phyloP scores from a whole-genome alignment of 1,284 basidiomycete genomes.

The Thecaphora thlaspeos region DNA sequence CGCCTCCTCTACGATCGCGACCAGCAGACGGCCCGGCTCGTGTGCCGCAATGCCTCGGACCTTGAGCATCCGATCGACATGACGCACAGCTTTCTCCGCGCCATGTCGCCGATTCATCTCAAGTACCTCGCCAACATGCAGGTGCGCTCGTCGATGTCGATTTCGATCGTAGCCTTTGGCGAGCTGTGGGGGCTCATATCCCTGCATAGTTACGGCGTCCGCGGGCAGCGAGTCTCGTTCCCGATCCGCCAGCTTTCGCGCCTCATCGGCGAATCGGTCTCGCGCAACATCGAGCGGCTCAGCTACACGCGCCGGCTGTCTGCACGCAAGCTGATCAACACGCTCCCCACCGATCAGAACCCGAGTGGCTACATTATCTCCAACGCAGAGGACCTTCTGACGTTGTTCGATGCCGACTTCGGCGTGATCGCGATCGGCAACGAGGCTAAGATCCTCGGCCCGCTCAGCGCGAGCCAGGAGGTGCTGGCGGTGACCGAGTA shows the following conservation, averaged over 20 bases:
- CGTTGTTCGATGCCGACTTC: slow-evolving; percentile 79
- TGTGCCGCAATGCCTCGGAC: slow-evolving; percentile 69
- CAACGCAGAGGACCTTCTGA: slow-evolving; percentile 78
- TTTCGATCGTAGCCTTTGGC: slow-evolving; percentile 80
- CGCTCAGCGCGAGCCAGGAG: slow-evolving; percentile 78
- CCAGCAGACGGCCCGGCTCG: slow-evolving; percentile 74
- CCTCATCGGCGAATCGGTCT: slow-evolving; percentile 77
- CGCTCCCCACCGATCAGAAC: slow-evolving; percentile 70
- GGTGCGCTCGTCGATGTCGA: slow-evolving; percentile 54
- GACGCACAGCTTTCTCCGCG: slow-evolving; percentile 81
- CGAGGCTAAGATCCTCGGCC: slow-evolving; percentile 69
- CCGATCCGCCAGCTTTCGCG: slow-evolving; percentile 70
- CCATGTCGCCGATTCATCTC: slow-evolving; percentile 86
- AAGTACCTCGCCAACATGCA: slow-evolving; percentile 64
- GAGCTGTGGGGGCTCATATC: slow-evolving; percentile 81
- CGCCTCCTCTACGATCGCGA: slow-evolving; percentile 76
- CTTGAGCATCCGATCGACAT: slow-evolving; percentile 75
- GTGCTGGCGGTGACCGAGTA: slow-evolving; percentile 81
- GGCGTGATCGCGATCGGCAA: slow-evolving; percentile 82
- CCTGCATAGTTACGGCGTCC: slow-evolving; percentile 75
- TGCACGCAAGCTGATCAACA: slow-evolving; percentile 78
- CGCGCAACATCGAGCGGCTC: slow-evolving; percentile 77
- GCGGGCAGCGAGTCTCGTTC: slow-evolving; percentile 81
- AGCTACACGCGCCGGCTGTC: slow-evolving; percentile 76
- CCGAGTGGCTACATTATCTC: slow-evolving; percentile 82